Evolutionary conservation across 345 rosid species (phyloP).

Genomic region (Eucalyptus cloeziana): DNA sequence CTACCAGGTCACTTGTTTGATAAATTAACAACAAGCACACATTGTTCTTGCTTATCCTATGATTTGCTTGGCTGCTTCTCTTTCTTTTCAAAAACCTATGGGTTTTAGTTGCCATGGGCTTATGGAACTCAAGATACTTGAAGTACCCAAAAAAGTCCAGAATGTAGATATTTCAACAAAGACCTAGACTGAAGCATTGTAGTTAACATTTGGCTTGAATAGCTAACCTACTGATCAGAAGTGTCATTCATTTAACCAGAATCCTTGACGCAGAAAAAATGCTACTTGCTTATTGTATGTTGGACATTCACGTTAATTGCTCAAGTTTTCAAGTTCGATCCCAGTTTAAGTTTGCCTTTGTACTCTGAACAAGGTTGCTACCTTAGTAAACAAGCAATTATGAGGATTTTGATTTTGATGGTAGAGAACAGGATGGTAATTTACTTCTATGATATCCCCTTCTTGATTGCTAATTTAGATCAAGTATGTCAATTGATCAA

Average conservation of each 20-base stretch:
- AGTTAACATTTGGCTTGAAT: not conserved
- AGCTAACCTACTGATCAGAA: not conserved
- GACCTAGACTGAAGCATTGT: not conserved
- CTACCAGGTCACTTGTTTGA: slow-evolving; percentile 32
- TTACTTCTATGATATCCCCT: not conserved
- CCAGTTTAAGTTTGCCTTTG: not conserved
- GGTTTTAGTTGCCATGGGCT: not conserved
- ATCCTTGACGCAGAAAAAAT: not conserved
- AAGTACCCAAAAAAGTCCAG: not conserved
- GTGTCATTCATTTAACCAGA: not conserved
- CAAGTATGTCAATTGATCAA: not conserved
- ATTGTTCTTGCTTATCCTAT: not conserved
- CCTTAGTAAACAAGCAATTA: not conserved
- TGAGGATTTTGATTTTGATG: not conserved
- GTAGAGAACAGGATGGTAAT: not conserved
- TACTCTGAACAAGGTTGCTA: not conserved
- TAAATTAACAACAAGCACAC: not conserved
- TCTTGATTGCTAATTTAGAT: not conserved
- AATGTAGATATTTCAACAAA: not conserved
- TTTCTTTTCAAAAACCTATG: not conserved
- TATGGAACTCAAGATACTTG: not conserved
- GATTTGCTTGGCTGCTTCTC: not conserved
- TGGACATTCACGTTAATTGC: not conserved
- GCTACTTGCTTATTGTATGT: not conserved
- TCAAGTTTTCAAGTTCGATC: not conserved